Evolutionary conservation across 2,329 filamentous ascomycete species (phyloP).

Genomic region (Cryphonectria parasitica): DNA sequence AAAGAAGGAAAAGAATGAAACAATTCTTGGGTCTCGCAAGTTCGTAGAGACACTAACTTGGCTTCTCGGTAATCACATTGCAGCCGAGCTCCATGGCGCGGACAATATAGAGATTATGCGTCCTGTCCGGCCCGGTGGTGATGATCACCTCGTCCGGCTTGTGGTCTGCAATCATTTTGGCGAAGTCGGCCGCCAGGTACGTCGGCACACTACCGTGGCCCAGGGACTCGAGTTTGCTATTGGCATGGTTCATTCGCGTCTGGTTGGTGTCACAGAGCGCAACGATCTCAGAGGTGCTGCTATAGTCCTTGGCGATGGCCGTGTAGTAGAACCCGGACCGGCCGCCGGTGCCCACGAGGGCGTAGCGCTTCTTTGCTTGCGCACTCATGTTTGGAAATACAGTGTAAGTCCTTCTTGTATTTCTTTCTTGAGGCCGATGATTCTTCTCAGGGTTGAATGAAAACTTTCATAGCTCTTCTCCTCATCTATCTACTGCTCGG

Average conservation of each 20-base stretch:
- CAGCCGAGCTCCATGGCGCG: constrained; percentile 62
- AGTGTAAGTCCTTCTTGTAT: neutral
- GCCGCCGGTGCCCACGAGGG: constrained; percentile 62
- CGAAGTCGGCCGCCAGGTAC: constrained; percentile 58
- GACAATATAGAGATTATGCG: constrained; percentile 64
- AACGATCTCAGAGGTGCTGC: constrained; percentile 54
- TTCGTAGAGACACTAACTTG: constrained; percentile 39
- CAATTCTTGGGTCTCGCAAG: neutral
- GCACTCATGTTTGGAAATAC: neutral
- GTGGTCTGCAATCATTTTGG: constrained; percentile 60
- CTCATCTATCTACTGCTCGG: neutral
- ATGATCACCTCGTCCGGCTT: constrained; percentile 65
- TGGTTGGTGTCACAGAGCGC: constrained; percentile 64
- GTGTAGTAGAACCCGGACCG: constrained; percentile 65
- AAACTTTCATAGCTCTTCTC: neutral
- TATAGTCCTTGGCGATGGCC: constrained; percentile 58
- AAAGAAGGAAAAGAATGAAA: neutral
- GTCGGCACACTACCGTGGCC: constrained; percentile 55
- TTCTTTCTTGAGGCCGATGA: neutral
- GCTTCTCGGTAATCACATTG: constrained; percentile 66
- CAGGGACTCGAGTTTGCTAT: constrained; percentile 49
- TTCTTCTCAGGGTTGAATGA: neutral
- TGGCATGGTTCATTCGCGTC: constrained; percentile 62
- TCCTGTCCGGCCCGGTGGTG: constrained; percentile 63
- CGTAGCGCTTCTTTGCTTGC: constrained; percentile 49